Percentiles rank a stretch among this genome's conserved stretches.
Conservation (phyloP, 768 basidiomycete species). For the Naganishia vishniacii region DNA sequence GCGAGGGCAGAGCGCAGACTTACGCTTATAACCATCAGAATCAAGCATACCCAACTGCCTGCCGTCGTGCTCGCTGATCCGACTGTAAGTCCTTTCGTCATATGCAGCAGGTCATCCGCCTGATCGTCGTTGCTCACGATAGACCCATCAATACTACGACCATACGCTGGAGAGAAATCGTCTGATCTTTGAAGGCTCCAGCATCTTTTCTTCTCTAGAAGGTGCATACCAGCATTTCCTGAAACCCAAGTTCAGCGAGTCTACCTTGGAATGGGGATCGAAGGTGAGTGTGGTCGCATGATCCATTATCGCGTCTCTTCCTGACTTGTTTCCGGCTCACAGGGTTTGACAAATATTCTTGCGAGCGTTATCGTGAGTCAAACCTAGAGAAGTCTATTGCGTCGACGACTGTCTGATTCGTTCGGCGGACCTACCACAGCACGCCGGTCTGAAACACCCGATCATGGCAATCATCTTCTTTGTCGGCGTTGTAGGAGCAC, state of each 20-base stretch:
- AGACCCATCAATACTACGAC: slow-evolving; percentile 75
- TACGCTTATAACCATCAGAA: too few relatives aligned
- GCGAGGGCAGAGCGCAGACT: too few relatives aligned
- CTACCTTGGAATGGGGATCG: slow-evolving; percentile 45
- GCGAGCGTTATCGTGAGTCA: slow-evolving; percentile 62
- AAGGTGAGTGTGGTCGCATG: slow-evolving; percentile 25
- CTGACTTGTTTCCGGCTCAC: neutral
- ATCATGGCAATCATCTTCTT: slow-evolving; percentile 17
- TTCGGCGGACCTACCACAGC: neutral
- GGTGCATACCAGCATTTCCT: slow-evolving; percentile 54
- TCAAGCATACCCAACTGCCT: slow-evolving; percentile 44
- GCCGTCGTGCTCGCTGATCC: slow-evolving; percentile 74
- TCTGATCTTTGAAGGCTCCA: slow-evolving; percentile 57
- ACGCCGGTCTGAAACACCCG: slow-evolving; percentile 12
- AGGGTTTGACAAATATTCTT: slow-evolving; percentile 55
- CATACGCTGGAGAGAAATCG: slow-evolving; percentile 56
- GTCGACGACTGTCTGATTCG: neutral
- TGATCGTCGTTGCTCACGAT: neutral
- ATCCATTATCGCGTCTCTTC: neutral
- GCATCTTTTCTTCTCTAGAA: slow-evolving; percentile 67
- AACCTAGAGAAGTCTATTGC: slow-evolving; percentile 40
- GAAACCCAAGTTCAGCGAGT: slow-evolving; percentile 38
- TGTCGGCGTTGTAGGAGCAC: neutral
- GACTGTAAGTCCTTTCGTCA: slow-evolving; percentile 52
- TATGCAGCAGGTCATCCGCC: neutral